Percentiles rank a stretch among this genome's conserved stretches.
phyloP scores from a whole-genome alignment of 225 moss, liverwort and hornwort species.

The Pseudisothecium myosuroides region DNA sequence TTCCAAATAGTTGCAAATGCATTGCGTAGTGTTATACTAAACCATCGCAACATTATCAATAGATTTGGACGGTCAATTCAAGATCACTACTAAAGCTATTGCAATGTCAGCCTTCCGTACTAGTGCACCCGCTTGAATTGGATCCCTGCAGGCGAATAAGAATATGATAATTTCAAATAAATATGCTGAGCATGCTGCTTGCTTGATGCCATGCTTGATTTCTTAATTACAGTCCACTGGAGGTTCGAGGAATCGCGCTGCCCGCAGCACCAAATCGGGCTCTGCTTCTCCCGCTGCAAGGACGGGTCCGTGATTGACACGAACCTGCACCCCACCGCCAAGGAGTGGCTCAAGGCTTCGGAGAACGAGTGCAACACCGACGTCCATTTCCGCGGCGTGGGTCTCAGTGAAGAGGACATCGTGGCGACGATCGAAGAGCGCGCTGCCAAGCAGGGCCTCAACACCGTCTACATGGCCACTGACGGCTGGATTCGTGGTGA shows the following conservation, averaged over 20 bases:
- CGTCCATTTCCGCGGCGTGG: slow-evolving; percentile 28
- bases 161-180: not conserved
- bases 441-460: not conserved
- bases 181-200: not conserved
- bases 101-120: not conserved
- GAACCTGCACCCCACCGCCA: slow-evolving; percentile 20
- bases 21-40: not conserved
- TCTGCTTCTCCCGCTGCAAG: slow-evolving; percentile 50
- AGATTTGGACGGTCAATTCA: not conserved
- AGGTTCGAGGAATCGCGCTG: slow-evolving; percentile 62
- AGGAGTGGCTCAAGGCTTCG: slow-evolving; percentile 16
- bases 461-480: slow-evolving; percentile 42
- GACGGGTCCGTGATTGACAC: slow-evolving; percentile 40
- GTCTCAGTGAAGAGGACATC: slow-evolving; percentile 22
- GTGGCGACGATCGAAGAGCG: slow-evolving; percentile 33
- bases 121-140: not conserved
- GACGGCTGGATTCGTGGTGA: slow-evolving; percentile 71
- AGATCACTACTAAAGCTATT: not conserved
- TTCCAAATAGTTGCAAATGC: not conserved
- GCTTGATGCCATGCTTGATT: not conserved
- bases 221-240: slow-evolving; percentile 45
- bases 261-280: slow-evolving; percentile 28
- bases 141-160: no score
- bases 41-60: not conserved
- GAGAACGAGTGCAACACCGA: not conserved